Evolutionary conservation across 805 yeast genomes (phyloP).

Genomic region (Blastobotrys americana): DNA sequence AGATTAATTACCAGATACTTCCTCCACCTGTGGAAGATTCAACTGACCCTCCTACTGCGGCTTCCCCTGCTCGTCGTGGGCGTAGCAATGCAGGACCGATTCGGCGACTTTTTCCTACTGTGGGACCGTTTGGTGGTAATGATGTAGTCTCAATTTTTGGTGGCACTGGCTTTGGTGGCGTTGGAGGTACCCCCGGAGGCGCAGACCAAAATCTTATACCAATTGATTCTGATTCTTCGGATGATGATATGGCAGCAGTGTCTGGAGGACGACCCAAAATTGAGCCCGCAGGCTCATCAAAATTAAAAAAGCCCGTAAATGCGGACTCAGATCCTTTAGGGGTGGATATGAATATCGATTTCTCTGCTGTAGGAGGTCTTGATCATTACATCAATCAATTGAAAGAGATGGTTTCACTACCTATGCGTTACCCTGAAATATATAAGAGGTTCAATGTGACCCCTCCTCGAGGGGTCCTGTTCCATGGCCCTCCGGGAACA

Average conservation of each 20-base stretch:
- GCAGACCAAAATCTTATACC: conserved; percentile 4
- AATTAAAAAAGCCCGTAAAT: conserved; percentile 28
- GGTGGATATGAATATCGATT: conserved; percentile 77
- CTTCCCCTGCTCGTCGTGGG: conserved; percentile 26
- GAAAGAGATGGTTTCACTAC: conserved; percentile 94
- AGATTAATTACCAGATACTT: conserved; percentile 72
- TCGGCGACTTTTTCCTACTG: conserved; percentile 79
- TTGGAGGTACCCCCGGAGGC: conserved; percentile 8
- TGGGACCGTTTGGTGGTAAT: conserved; percentile 97
- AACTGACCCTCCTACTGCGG: conserved; percentile 29
- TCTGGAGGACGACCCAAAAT: conserved; percentile 7
- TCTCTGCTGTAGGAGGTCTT: conserved; percentile 82
- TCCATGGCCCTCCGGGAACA: conserved; percentile 99
- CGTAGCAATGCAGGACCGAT: conserved; percentile 36
- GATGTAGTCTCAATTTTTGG: conserved; percentile 84
- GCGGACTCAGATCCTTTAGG: conserved; percentile 95
- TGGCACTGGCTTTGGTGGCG: conserved; percentile 27
- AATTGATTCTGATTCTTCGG: conserved; percentile 40
- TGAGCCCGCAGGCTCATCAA: conserved; percentile 15
- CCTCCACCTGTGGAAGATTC: conserved; percentile 53
- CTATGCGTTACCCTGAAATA: conserved; percentile 86
- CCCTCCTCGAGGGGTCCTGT: conserved; percentile 94
- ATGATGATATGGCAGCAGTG: conserved; percentile 37
- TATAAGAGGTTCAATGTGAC: conserved; percentile 84
- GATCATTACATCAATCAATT: conserved; percentile 84